Evolutionary conservation across 331 rosid species (phyloP).

Genomic region (Quercus lobata): DNA sequence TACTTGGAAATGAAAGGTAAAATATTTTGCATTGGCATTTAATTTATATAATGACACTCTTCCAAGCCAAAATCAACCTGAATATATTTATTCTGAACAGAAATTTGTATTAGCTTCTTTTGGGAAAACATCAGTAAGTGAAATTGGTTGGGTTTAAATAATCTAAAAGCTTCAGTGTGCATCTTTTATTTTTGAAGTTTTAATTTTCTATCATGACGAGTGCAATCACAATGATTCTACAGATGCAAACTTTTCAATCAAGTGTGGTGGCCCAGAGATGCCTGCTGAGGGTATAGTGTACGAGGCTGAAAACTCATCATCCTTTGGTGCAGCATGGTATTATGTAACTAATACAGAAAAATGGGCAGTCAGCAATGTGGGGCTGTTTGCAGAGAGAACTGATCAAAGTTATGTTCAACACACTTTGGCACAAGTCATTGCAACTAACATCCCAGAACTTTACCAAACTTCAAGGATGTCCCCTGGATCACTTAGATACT

Average conservation of each 20-base stretch:
- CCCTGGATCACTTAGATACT: constrained; percentile 73
- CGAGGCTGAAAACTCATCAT: constrained; percentile 42
- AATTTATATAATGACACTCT: too few species aligned
- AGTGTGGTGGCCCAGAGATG: constrained; percentile 61
- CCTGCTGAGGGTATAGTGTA: constrained; percentile 29
- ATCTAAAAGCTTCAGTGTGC: too few species aligned
- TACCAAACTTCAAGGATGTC: constrained; percentile 70
- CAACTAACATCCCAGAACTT: constrained; percentile 32
- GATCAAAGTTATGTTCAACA: constrained; percentile 26
- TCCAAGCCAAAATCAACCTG: too few species aligned
- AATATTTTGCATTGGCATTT: too few species aligned
- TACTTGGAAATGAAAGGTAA: too few species aligned
- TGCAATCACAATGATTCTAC: too few species aligned
- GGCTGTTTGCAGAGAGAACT: constrained; percentile 35
- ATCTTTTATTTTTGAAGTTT: too few species aligned
- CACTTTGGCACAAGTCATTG: constrained; percentile 31
- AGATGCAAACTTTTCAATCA: constrained; percentile 41
- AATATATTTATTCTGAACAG: too few species aligned
- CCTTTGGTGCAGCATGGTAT: constrained; percentile 61
- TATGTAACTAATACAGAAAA: constrained; percentile 38
- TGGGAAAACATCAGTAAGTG: too few species aligned
- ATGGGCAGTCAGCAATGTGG: constrained; percentile 82
- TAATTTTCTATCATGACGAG: too few species aligned
- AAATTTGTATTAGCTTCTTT: too few species aligned
- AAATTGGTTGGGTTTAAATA: too few species aligned